Conservation (phyloP, 2,329 filamentous ascomycete species). For the Aspergillus proliferans region DNA sequence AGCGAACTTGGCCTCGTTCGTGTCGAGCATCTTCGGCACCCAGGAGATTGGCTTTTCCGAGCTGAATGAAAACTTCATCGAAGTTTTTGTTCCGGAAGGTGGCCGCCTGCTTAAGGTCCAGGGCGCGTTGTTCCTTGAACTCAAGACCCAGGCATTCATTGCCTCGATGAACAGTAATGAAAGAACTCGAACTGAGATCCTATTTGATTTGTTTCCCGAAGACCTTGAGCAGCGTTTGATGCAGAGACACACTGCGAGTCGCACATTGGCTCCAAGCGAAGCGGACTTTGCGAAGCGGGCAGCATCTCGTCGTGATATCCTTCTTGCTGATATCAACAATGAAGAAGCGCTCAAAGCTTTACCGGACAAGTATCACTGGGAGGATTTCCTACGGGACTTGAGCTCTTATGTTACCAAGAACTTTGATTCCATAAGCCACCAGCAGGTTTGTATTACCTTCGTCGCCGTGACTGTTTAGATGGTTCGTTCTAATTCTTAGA, state of each 20-base stretch:
- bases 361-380: conserved; percentile 58
- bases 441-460: conserved; percentile 32
- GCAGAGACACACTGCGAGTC: conserved; percentile 49
- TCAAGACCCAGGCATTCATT: conserved; percentile 64
- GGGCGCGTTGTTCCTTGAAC: conserved; percentile 55
- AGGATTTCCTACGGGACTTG: conserved; percentile 56
- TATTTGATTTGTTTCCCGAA: conserved; percentile 55
- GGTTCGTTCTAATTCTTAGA: conserved; percentile 14
- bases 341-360: conserved; percentile 45
- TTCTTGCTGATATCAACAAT: conserved; percentile 50
- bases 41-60: conserved; percentile 60
- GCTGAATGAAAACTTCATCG: conserved; percentile 57
- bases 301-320: conserved; percentile 50
- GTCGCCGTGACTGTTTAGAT: neutral
- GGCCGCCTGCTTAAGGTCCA: conserved; percentile 54
- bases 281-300: conserved; percentile 54
- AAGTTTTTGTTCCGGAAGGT: conserved; percentile 57
- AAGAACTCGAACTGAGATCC: conserved; percentile 49
- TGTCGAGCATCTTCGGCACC: conserved; percentile 57
- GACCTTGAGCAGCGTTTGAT: conserved; percentile 51
- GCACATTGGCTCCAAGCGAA: conserved; percentile 52
- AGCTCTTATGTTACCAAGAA: conserved; percentile 54
- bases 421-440: conserved; percentile 47
- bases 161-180: conserved; percentile 54
- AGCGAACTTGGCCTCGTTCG: conserved; percentile 60